phyloP scores from a whole-genome alignment of 2,329 filamentous ascomycete genomes.

The Phialophora tarda region DNA sequence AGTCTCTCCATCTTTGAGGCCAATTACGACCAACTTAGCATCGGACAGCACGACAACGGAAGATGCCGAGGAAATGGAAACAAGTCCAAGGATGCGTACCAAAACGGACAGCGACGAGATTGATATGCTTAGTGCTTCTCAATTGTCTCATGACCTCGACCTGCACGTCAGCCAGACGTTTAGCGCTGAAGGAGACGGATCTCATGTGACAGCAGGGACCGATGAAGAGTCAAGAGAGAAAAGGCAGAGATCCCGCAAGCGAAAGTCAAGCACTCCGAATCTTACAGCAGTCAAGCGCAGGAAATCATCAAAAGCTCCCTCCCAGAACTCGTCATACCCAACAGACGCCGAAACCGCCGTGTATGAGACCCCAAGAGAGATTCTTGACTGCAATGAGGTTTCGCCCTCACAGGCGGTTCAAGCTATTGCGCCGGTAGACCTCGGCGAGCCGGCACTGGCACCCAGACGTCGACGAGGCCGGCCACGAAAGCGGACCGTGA shows the following conservation, averaged over 20 bases:
- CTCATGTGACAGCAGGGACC: not conserved
- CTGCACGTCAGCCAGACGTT: constrained; percentile 27
- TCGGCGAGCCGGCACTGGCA: not conserved
- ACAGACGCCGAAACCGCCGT: constrained; percentile 2
- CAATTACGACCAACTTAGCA: not conserved
- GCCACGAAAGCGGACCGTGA: constrained; percentile 7
- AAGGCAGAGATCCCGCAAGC: constrained; percentile 25
- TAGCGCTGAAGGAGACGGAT: not conserved
- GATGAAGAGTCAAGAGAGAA: not conserved
- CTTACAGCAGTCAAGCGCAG: constrained; percentile 24
- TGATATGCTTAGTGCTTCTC: constrained; percentile 53
- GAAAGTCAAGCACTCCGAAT: constrained; percentile 21
- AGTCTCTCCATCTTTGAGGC: not conserved
- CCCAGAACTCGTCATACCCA: not conserved
- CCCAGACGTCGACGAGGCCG: constrained; percentile 21
- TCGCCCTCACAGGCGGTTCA: constrained; percentile 7
- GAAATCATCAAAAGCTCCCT: constrained; percentile 22
- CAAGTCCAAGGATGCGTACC: not conserved
- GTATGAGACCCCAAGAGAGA: constrained; percentile 7
- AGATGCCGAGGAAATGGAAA: not conserved
- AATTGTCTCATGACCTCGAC: constrained; percentile 53
- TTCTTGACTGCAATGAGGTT: constrained; percentile 29
- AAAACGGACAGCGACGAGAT: constrained; percentile 48
- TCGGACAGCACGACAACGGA: not conserved
- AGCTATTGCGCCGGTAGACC: constrained; percentile 3